Percentiles rank a stretch among this genome's conserved stretches.
Conservation (phyloP, 2,329 filamentous ascomycete genomes). For the Fusarium devonianum region DNA sequence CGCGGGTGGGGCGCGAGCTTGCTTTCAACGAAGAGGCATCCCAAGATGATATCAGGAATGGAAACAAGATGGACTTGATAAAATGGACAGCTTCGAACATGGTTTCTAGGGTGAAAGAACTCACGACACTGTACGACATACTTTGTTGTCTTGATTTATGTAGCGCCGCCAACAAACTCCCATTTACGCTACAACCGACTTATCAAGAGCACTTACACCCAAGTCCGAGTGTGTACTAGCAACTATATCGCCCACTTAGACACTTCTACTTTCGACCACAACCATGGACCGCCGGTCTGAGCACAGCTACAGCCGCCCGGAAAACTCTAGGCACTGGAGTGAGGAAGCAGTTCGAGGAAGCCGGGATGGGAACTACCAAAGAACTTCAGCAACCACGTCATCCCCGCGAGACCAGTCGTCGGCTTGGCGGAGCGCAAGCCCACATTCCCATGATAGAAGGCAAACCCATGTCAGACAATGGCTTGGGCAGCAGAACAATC, state of each 20-base stretch:
- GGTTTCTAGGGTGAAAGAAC: conserved; percentile 6
- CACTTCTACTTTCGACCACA: conserved; percentile 5
- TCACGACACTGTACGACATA: conserved; percentile 9
- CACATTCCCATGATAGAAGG: conserved; percentile 26
- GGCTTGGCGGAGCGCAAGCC: conserved; percentile 24
- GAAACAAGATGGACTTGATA: conserved; percentile 7
- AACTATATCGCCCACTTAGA: conserved; percentile 15
- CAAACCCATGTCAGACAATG: conserved; percentile 38
- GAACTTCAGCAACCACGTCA: conserved; percentile 31
- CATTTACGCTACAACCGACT: no score
- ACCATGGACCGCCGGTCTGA: conserved; percentile 36
- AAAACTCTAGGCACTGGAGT: conserved; percentile 41
- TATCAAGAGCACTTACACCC: conserved; percentile 30
- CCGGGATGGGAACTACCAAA: conserved; percentile 37
- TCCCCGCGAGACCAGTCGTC: conserved; percentile 29
- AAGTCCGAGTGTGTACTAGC: not conserved
- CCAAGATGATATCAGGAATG: conserved; percentile 9
- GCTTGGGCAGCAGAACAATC: conserved; percentile 35
- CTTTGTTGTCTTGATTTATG: no score
- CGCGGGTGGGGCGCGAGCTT: conserved; percentile 25
- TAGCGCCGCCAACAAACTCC: no score
- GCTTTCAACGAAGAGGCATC: conserved; percentile 31
- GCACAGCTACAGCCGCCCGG: conserved; percentile 24
- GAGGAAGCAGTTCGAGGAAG: conserved; percentile 40
- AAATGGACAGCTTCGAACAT: conserved; percentile 19